Conservation (phyloP, 345 rosid species). For the Eucalyptus camaldulensis region DNA sequence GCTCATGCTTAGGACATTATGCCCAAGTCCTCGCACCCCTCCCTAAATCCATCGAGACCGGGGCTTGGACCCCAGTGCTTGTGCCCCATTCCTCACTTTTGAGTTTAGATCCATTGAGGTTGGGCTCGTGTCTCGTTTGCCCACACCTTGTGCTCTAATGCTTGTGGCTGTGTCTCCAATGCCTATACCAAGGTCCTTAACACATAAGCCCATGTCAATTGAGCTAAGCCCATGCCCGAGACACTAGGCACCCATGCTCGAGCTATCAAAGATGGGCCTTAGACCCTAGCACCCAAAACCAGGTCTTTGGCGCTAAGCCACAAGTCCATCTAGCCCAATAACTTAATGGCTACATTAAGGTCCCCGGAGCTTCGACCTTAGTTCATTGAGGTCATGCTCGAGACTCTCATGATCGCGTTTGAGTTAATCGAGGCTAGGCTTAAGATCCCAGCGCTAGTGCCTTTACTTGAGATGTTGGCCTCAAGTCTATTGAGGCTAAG, state of each 20-base stretch:
- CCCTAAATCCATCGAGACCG: rapidly evolving
- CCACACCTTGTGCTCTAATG: rapidly evolving
- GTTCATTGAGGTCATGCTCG: not conserved
- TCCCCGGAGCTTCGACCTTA: rapidly evolving
- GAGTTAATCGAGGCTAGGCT: not conserved
- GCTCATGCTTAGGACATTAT: not conserved
- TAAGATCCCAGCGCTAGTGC: not conserved
- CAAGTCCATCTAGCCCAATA: rapidly evolving
- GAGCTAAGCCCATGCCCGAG: not conserved
- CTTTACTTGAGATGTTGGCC: not conserved
- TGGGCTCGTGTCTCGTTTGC: not conserved
- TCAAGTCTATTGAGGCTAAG: not conserved
- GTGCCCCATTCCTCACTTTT: not conserved
- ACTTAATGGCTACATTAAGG: too few relatives aligned
- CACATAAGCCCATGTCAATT: rapidly evolving
- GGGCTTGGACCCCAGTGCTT: rapidly evolving
- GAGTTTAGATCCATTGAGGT: not conserved
- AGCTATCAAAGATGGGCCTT: not conserved
- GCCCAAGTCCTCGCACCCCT: not conserved
- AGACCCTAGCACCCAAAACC: not conserved
- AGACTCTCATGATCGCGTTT: rapidly evolving
- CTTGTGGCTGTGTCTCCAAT: rapidly evolving
- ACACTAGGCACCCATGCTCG: rapidly evolving
- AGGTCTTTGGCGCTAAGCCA: not conserved
- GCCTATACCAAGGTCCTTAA: not conserved